phyloP scores from a whole-genome alignment of 2,329 filamentous ascomycete genomes.

The Myriangium duriaei region DNA sequence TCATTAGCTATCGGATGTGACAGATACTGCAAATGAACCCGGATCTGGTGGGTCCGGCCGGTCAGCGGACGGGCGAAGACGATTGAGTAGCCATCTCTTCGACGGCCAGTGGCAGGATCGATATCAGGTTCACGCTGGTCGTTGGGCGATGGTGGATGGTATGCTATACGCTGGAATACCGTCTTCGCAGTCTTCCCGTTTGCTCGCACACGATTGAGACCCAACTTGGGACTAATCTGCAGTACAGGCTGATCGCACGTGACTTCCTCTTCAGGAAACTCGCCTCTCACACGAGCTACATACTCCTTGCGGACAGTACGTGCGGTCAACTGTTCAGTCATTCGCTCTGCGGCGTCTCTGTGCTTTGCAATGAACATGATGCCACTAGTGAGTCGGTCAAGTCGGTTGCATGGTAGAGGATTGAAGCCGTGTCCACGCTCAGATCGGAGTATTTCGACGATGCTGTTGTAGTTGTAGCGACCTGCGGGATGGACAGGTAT shows the following conservation, averaged over 20 bases:
- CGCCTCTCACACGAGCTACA: constrained; percentile 75
- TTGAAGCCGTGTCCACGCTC: constrained; percentile 50
- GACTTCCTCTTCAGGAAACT: constrained; percentile 83
- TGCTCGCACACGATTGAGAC: constrained; percentile 84
- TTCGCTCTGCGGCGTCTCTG: constrained; percentile 60
- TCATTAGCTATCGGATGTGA: constrained; percentile 95
- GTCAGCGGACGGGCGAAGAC: constrained; percentile 90
- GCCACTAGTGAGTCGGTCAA: constrained; percentile 86
- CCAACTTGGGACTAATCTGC: constrained; percentile 86
- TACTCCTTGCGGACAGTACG: constrained; percentile 92
- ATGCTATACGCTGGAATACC: constrained; percentile 84
- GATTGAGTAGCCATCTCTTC: constrained; percentile 70
- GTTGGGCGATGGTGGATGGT: constrained; percentile 53
- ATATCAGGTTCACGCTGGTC: constrained; percentile 15
- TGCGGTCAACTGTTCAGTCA: constrained; percentile 63
- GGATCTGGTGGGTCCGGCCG: constrained; percentile 84
- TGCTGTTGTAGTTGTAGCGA: constrained; percentile 88
- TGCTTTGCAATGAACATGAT: constrained; percentile 98
- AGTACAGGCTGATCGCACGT: constrained; percentile 90
- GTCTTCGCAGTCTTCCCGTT: constrained; percentile 83
- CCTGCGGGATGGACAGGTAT: constrained; percentile 92
- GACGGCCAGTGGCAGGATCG: constrained; percentile 22
- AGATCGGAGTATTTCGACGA: constrained; percentile 83
- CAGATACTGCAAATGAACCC: constrained; percentile 87
- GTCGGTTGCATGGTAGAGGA: constrained; percentile 71